A percentile compares a stretch with the other conserved stretches of the same genome.
These are phyloP conservation scores for Terana coerulea DNA, from an alignment of 768 basidiomycete genomes.

Conservation along the genomic window DNA sequence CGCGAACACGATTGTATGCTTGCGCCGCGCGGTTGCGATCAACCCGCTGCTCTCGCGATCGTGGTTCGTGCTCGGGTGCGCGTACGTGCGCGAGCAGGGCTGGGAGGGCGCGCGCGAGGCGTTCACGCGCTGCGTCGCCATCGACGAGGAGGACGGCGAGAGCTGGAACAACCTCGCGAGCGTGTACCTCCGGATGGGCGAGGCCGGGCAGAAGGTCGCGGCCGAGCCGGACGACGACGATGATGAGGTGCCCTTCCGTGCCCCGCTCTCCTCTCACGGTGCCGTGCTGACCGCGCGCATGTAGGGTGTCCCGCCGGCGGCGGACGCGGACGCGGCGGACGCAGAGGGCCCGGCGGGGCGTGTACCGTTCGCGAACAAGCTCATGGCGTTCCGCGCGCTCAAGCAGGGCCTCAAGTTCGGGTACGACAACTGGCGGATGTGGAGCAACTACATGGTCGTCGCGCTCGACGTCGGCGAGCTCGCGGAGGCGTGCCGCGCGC, in stretches of 20 bases:
- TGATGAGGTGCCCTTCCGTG: slow-evolving; percentile 14
- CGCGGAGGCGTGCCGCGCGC: slow-evolving; percentile 79
- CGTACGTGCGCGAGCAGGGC: slow-evolving; percentile 73
- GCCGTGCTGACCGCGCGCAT: not conserved
- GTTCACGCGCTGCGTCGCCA: slow-evolving; percentile 79
- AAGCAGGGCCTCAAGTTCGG: slow-evolving; percentile 82
- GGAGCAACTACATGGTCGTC: slow-evolving; percentile 96
- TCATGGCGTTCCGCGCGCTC: slow-evolving; percentile 89
- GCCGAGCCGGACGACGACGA: slow-evolving; percentile 28
- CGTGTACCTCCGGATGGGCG: slow-evolving; percentile 83
- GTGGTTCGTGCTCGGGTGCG: slow-evolving; percentile 98
- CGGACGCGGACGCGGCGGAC: slow-evolving; percentile 6
- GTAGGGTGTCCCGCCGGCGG: slow-evolving; percentile 5
- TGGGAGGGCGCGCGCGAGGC: slow-evolving; percentile 84
- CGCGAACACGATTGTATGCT: slow-evolving; percentile 54
- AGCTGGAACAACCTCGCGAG: slow-evolving; percentile 98
- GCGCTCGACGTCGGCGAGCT: slow-evolving; percentile 92
- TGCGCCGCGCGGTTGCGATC: slow-evolving; percentile 76
- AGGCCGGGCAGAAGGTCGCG: slow-evolving; percentile 29
- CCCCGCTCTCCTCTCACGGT: slow-evolving; percentile 3
- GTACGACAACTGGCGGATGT: slow-evolving; percentile 96
- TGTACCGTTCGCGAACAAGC: slow-evolving; percentile 69
- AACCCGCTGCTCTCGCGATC: slow-evolving; percentile 84
- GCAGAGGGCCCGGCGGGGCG: slow-evolving; percentile 26
- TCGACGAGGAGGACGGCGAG: slow-evolving; percentile 96